Conservation (phyloP, 768 basidiomycete genomes). For the Chiua virens region DNA sequence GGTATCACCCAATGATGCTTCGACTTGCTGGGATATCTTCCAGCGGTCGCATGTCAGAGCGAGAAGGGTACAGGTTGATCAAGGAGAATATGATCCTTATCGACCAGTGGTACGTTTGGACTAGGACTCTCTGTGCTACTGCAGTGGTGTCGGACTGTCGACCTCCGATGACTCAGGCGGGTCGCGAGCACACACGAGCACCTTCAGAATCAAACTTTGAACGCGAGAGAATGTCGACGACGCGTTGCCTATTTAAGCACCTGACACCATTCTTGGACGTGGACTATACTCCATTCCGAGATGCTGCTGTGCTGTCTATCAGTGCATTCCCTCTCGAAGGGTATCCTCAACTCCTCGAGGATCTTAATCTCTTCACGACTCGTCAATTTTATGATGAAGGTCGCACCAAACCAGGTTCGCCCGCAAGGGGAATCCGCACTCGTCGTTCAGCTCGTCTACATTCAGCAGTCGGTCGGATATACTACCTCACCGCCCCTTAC, state of each 20-base stretch:
- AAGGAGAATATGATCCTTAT: conserved; percentile 58
- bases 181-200: conserved; percentile 66
- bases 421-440: conserved; percentile 51
- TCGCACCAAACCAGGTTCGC: conserved; percentile 46
- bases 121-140: conserved; percentile 83
- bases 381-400: conserved; percentile 79
- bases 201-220: conserved; percentile 76
- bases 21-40: conserved; percentile 72
- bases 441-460: conserved; percentile 77
- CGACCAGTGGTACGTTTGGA: conserved; percentile 83
- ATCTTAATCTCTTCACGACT: conserved; percentile 75
- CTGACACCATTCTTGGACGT: conserved; percentile 86
- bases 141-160: conserved; percentile 65
- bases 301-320: conserved; percentile 85
- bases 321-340: conserved; percentile 78
- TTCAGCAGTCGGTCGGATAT: conserved; percentile 87
- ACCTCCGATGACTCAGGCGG: conserved; percentile 50
- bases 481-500: conserved; percentile 78
- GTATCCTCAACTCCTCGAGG: conserved; percentile 81
- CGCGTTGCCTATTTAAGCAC: conserved; percentile 80
- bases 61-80: conserved; percentile 51
- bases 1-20: conserved; percentile 71
- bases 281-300: conserved; percentile 79
- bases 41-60: conserved; percentile 43
- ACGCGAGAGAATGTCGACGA: conserved; percentile 78